phyloP scores from a whole-genome alignment of 345 rosid genomes.

The Conringia planisiliqua region DNA sequence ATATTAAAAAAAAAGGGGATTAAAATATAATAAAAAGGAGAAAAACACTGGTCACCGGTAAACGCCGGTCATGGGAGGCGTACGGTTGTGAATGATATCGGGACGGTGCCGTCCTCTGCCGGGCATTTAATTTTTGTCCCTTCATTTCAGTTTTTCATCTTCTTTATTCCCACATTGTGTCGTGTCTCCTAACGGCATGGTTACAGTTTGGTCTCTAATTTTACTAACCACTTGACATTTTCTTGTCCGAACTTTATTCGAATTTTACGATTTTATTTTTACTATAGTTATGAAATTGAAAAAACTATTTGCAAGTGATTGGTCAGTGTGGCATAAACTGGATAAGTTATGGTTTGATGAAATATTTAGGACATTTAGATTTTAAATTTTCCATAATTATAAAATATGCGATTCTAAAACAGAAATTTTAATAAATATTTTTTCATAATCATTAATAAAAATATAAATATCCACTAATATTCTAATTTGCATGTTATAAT shows the following conservation, averaged over 20 bases:
- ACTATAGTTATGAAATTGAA: not conserved
- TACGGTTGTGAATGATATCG: slow-evolving; percentile 30
- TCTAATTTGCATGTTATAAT: no score
- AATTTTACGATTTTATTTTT: not conserved
- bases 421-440: no score
- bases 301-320: not conserved
- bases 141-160: not conserved
- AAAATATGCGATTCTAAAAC: not conserved
- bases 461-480: no score
- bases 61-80: slow-evolving; percentile 45
- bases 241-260: not conserved
- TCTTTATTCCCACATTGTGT: slow-evolving; percentile 15
- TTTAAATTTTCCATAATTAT: not conserved
- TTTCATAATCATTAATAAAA: no score
- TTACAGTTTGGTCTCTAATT: not conserved
- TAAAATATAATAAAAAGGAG: slow-evolving; percentile 2
- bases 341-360: not conserved
- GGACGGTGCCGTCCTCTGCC: slow-evolving; percentile 44
- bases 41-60: slow-evolving; percentile 47
- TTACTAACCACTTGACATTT: not conserved
- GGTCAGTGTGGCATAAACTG: not conserved
- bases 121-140: slow-evolving; percentile 46
- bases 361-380: not conserved
- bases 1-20: slow-evolving; percentile 4
- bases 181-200: slow-evolving; percentile 22